phyloP scores from a whole-genome alignment of 2,329 filamentous ascomycete species.

The Corynespora cassiicola region DNA sequence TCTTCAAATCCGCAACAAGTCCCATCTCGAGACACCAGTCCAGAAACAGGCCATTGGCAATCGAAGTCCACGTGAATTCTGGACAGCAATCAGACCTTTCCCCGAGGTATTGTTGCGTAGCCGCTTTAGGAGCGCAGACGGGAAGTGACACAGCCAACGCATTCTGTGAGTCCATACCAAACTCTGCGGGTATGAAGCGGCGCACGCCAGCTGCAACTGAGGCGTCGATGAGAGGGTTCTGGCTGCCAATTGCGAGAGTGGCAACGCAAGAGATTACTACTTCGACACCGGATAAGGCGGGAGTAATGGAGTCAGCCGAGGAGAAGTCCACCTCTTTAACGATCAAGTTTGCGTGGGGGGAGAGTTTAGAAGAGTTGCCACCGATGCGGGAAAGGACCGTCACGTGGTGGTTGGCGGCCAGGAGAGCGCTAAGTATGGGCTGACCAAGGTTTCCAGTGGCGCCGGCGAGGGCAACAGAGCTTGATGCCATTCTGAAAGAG shows the following conservation, averaged over 20 bases:
- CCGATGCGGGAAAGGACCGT: slow-evolving; percentile 38
- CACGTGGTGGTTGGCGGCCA: slow-evolving; percentile 27
- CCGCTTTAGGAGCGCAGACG: slow-evolving; percentile 4
- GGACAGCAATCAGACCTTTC: slow-evolving; percentile 2
- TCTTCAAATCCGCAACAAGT: slow-evolving; percentile 36
- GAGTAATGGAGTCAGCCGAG: slow-evolving; percentile 15
- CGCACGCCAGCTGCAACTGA: slow-evolving; percentile 42
- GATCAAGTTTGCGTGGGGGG: slow-evolving; percentile 19
- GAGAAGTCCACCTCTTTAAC: slow-evolving; percentile 29
- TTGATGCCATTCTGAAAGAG: no score
- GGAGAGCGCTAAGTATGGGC: slow-evolving; percentile 35
- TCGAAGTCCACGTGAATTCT: slow-evolving; percentile 38
- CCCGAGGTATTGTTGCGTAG: slow-evolving; percentile 8
- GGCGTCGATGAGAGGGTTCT: slow-evolving; percentile 39
- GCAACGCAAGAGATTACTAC: slow-evolving; percentile 36
- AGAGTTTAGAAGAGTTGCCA: slow-evolving; percentile 9
- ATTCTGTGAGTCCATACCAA: slow-evolving; percentile 34
- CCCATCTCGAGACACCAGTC: slow-evolving; percentile 41
- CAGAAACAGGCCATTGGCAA: slow-evolving; percentile 46
- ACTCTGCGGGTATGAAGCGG: slow-evolving; percentile 46
- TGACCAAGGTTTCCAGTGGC: slow-evolving; percentile 39
- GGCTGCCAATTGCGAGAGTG: slow-evolving; percentile 18
- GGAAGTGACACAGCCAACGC: slow-evolving; percentile 7
- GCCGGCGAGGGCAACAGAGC: slow-evolving; percentile 13
- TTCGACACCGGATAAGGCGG: slow-evolving; percentile 35